Conservation (phyloP, 805 yeast genomes). For the Zygosaccharomyces lentus region DNA sequence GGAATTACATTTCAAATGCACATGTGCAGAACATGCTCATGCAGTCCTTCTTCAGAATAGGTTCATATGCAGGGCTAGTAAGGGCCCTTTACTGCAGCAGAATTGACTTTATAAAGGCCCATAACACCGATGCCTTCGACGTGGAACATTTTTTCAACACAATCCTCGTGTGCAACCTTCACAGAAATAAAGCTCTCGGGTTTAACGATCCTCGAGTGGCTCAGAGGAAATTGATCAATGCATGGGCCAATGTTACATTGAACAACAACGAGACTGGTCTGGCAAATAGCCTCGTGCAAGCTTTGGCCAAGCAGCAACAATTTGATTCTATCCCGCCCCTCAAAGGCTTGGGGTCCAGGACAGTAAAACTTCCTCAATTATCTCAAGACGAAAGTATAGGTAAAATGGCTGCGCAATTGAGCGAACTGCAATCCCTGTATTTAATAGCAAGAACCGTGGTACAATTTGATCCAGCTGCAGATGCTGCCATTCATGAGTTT, state of each 20-base stretch:
- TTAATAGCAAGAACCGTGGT: constrained; percentile 21
- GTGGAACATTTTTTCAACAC: constrained; percentile 31
- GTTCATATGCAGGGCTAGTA: constrained; percentile 21
- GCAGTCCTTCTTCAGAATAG: constrained; percentile 25
- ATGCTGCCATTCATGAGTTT: constrained; percentile 14
- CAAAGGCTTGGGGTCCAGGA: constrained; percentile 11
- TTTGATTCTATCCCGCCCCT: constrained; percentile 5
- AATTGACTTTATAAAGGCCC: constrained; percentile 20
- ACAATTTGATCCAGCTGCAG: constrained; percentile 14
- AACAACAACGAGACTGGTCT: constrained; percentile 25
- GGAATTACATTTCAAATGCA: constrained; percentile 22
- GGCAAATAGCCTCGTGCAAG: constrained; percentile 19
- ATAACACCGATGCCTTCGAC: constrained; percentile 20
- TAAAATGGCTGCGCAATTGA: constrained; percentile 12
- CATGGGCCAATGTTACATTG: constrained; percentile 20
- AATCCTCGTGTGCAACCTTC: constrained; percentile 28
- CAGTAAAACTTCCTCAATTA: constrained; percentile 12
- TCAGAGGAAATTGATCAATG: constrained; percentile 18
- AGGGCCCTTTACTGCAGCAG: constrained; percentile 20
- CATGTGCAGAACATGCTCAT: constrained; percentile 27
- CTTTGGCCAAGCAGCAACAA: constrained; percentile 20
- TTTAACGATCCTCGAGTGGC: constrained; percentile 19
- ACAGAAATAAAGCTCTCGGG: constrained; percentile 19
- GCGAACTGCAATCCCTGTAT: constrained; percentile 21
- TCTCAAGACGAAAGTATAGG: constrained; percentile 8